phyloP scores from a whole-genome alignment of 345 rosid species.

The Moricandia arvensis region DNA sequence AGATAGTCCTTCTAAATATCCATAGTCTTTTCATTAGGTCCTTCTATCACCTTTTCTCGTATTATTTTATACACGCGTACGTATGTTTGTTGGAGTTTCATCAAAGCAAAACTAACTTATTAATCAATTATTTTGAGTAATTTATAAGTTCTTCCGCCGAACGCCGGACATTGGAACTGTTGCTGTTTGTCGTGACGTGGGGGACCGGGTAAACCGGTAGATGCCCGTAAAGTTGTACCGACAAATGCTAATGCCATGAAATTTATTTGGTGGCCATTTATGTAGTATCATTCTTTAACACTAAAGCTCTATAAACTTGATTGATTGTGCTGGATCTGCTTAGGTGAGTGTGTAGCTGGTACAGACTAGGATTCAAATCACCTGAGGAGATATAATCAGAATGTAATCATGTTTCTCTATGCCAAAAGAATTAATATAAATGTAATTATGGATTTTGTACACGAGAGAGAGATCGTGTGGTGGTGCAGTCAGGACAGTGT shows the following conservation, averaged over 20 bases:
- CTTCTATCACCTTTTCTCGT: no score
- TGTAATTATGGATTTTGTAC: slow-evolving; percentile 27
- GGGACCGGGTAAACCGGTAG: slow-evolving; percentile 27
- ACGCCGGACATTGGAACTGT: slow-evolving; percentile 44
- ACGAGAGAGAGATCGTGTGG: slow-evolving; percentile 24
- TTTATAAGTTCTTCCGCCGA: slow-evolving; percentile 40
- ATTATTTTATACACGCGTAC: slow-evolving; percentile 18
- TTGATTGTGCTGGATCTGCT: slow-evolving; percentile 25
- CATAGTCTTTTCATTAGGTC: no score
- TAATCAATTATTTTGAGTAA: not conserved
- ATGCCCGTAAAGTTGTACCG: slow-evolving; percentile 31
- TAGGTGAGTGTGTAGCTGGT: slow-evolving; percentile 35
- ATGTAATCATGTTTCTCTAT: slow-evolving; percentile 17
- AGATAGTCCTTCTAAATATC: no score
- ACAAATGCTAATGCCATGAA: slow-evolving; percentile 27
- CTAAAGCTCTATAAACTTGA: slow-evolving; percentile 7
- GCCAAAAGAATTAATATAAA: not conserved
- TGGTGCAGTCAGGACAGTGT: slow-evolving; percentile 14
- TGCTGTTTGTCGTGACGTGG: slow-evolving; percentile 34
- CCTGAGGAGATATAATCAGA: slow-evolving; percentile 23
- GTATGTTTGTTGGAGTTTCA: slow-evolving; percentile 26
- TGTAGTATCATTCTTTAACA: no score
- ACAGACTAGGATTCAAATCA: slow-evolving; percentile 35
- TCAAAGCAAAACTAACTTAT: slow-evolving; percentile 15
- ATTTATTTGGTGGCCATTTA: slow-evolving; percentile 23